phyloP scores from a whole-genome alignment of 495 filamentous ascomycete genomes.

The Tetracladium setigerum region DNA sequence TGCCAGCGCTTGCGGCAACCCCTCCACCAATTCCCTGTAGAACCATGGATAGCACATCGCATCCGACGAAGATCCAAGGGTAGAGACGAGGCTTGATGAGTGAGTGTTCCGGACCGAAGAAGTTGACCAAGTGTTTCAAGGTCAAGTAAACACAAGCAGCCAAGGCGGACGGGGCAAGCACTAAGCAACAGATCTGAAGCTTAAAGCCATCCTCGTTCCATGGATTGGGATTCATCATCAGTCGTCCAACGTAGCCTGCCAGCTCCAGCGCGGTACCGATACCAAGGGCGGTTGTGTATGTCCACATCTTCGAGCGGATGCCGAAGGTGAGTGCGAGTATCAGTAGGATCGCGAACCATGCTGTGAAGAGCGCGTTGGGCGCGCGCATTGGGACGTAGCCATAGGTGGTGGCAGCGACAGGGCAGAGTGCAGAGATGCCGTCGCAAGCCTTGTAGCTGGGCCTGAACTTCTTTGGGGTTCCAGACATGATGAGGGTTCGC shows the following conservation, averaged over 20 bases:
- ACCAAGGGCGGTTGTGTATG: constrained; percentile 26
- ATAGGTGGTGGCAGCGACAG: constrained; percentile 20
- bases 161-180: constrained; percentile 38
- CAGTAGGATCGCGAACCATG: constrained; percentile 15
- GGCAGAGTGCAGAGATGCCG: constrained; percentile 17
- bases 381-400: constrained; percentile 29
- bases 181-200: constrained; percentile 8
- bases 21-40: constrained; percentile 56
- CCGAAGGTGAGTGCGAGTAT: constrained; percentile 6
- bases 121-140: constrained; percentile 50
- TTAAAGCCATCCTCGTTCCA: constrained; percentile 26
- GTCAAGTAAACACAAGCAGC: constrained; percentile 36
- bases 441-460: no score
- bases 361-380: constrained; percentile 27
- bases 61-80: constrained; percentile 44
- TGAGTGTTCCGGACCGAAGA: constrained; percentile 53
- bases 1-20: constrained; percentile 38
- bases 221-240: constrained; percentile 31
- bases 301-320: constrained; percentile 10
- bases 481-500: no score
- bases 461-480: no score
- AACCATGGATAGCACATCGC: constrained; percentile 52
- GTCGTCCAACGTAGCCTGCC: constrained; percentile 29
- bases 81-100: constrained; percentile 47
- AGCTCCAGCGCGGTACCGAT: constrained; percentile 30